A percentile compares a stretch with the other conserved stretches of the same genome.
Evolutionary conservation across 768 basidiomycete species (phyloP).

Genomic region (Grammothele lineata): DNA sequence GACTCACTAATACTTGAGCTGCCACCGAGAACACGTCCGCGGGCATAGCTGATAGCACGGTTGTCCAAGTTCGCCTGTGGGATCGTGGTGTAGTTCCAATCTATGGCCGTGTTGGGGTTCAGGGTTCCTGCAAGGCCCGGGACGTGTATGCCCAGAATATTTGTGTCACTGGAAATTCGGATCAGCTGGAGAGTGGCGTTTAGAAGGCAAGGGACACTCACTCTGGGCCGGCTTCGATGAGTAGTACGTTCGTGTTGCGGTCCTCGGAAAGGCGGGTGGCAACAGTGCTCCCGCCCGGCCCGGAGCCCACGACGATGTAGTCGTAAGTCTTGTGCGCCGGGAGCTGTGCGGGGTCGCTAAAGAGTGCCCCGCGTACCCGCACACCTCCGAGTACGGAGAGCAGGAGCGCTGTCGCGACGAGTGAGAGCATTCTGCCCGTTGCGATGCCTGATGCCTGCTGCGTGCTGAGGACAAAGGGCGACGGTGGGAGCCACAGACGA

Average conservation of each 20-base stretch:
- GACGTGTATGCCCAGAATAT: slow-evolving; percentile 12
- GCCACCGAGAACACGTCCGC: slow-evolving; percentile 25
- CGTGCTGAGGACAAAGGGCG: no score
- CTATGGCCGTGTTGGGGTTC: slow-evolving; percentile 14
- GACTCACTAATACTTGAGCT: slow-evolving; percentile 22
- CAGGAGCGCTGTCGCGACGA: no score
- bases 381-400: no score
- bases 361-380: slow-evolving; percentile 1
- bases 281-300: slow-evolving; percentile 34
- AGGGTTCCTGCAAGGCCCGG: slow-evolving; percentile 15
- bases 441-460: no score
- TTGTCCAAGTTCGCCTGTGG: slow-evolving; percentile 19
- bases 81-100: slow-evolving; percentile 28
- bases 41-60: slow-evolving; percentile 18
- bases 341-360: slow-evolving; percentile 6
- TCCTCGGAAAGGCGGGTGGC: slow-evolving; percentile 38
- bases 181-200: neutral
- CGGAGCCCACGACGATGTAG: slow-evolving; percentile 36
- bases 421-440: no score
- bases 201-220: neutral
- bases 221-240: slow-evolving; percentile 24
- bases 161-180: slow-evolving; percentile 9
- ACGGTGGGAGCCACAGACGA: no score
- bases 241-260: slow-evolving; percentile 30
- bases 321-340: slow-evolving; percentile 26